Evolutionary conservation across 1,139 yeast species (phyloP), one percentile per base, ranked within the genome.

Genomic region (Kodamaea ohmeri): DNA sequence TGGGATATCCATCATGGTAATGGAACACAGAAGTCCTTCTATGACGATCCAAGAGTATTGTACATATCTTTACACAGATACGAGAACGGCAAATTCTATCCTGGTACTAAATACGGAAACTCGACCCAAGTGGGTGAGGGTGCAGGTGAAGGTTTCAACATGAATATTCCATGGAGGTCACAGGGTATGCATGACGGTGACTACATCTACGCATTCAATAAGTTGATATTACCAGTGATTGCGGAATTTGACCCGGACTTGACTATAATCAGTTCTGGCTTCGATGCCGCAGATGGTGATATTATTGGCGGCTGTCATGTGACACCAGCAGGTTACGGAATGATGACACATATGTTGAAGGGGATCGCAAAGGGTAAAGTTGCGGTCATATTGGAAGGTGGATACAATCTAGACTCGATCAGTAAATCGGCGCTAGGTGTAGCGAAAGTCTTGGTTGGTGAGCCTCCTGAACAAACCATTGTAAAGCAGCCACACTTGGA

Each of bases 1-100:
- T 94, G 99, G 99, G 97, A 90, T 62, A 88, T 90, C 35, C 98
- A 92, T 58, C 97, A 92, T 59, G 98, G 98, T 21, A 94, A 94
- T 58, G 99, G 99, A 32, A 94, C 99, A 1, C 98, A 94, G 60
- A 83, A 84, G 55, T 87, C 95, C 1, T 94, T 94, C 53, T 78
- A 79, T 51, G 77, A 86, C 46, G 97, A 92, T 55, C 95, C 95
- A 18, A 67, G 96, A 38, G 97, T 94, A 3, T 70, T 94, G 33
- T 94, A 92, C 59, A 80, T 92, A 35, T 90, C 97, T 0, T 61
- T 92, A 25, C 99, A 94, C 60, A 76, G 98, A 45, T 90, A 86
- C 57, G 97, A 94, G 56, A 80, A 84, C 48, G 97, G 96, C 0
- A 79, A 78, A 49, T 94, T 88, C 53, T 94, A 94, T 54, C 99